A percentile compares a stretch with the other conserved stretches of the same genome.
These are phyloP conservation scores for Gossypium aridum DNA, from an alignment of 441 rosid species.

Conservation along the genomic window DNA sequence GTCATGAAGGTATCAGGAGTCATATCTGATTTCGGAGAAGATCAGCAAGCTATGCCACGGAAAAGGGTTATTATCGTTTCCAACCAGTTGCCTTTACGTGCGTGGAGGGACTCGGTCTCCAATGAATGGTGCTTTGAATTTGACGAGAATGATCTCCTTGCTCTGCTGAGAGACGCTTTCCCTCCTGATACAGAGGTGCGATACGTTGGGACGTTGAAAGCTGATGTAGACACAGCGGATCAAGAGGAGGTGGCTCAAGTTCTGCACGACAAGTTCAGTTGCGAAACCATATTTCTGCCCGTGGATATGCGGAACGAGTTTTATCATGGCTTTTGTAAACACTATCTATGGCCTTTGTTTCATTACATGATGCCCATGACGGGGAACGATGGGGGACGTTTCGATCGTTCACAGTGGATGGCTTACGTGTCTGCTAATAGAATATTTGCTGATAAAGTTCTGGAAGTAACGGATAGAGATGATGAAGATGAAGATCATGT, in stretches of 20 bases:
- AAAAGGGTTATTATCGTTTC: constrained; percentile 42
- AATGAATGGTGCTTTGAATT: constrained; percentile 49
- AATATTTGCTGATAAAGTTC: constrained; percentile 53
- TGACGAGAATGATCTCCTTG: constrained; percentile 42
- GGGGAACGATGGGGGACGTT: constrained; percentile 44
- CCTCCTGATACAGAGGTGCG: constrained; percentile 42
- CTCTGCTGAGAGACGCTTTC: constrained; percentile 63
- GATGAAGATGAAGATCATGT: constrained; percentile 63
- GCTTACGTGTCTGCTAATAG: constrained; percentile 61
- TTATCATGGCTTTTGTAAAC: constrained; percentile 85
- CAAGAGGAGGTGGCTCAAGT: constrained; percentile 51
- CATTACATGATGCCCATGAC: constrained; percentile 64
- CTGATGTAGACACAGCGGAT: constrained; percentile 42
- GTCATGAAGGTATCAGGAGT: constrained; percentile 44
- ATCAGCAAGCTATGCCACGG: neutral
- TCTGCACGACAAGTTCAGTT: constrained; percentile 40
- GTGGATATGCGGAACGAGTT: constrained; percentile 42
- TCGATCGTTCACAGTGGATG: constrained; percentile 49
- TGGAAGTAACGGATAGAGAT: constrained; percentile 27
- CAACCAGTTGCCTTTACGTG: constrained; percentile 58
- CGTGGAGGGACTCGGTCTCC: constrained; percentile 23
- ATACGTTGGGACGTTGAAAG: constrained; percentile 60
- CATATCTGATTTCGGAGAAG: constrained; percentile 33
- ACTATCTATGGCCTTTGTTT: constrained; percentile 78
- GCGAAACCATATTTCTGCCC: constrained; percentile 63